phyloP scores from a whole-genome alignment of 768 basidiomycete species.

The Lyophyllum atratum region DNA sequence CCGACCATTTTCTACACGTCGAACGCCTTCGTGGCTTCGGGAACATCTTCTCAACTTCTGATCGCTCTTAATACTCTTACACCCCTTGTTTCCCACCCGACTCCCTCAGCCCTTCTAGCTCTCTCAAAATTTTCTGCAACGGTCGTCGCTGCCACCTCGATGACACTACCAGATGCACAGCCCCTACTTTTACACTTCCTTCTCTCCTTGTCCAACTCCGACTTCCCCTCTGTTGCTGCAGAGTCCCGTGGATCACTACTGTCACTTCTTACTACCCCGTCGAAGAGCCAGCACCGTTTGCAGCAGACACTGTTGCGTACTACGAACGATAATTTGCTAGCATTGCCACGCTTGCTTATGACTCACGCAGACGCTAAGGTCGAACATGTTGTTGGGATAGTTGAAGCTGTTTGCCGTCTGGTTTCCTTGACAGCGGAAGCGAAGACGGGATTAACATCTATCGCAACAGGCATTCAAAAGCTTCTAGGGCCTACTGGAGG shows the following conservation, averaged over 20 bases:
- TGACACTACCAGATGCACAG: conserved; percentile 69
- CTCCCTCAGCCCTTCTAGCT: conserved; percentile 59
- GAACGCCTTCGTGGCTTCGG: conserved; percentile 81
- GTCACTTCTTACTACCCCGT: conserved; percentile 43
- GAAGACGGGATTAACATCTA: conserved; percentile 34
- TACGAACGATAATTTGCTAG: conserved; percentile 61
- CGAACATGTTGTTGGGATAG: conserved; percentile 63
- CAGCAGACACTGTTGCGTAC: conserved; percentile 62
- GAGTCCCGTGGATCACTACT: conserved; percentile 50
- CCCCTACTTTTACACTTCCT: conserved; percentile 72
- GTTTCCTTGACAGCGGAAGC: conserved; percentile 23
- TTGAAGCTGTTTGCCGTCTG: conserved; percentile 71
- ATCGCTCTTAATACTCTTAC: conserved; percentile 80
- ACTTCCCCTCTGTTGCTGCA: conserved; percentile 51
- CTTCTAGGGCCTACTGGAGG: conserved; percentile 82
- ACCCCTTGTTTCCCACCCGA: conserved; percentile 71
- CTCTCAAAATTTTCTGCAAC: conserved; percentile 56
- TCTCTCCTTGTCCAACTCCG: conserved; percentile 68
- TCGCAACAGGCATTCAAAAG: conserved; percentile 56
- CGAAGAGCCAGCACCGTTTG: conserved; percentile 44
- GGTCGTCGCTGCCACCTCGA: conserved; percentile 54
- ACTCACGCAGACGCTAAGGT: conserved; percentile 76
- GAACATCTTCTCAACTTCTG: conserved; percentile 79
- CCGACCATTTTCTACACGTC: conserved; percentile 48
- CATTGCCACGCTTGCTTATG: conserved; percentile 72